A percentile compares a stretch with the other conserved stretches of the same genome.
These are phyloP conservation scores for Lichtheimia hyalospora DNA, from an alignment of 371 early-diverging fungal species.

Conservation along the genomic window DNA sequence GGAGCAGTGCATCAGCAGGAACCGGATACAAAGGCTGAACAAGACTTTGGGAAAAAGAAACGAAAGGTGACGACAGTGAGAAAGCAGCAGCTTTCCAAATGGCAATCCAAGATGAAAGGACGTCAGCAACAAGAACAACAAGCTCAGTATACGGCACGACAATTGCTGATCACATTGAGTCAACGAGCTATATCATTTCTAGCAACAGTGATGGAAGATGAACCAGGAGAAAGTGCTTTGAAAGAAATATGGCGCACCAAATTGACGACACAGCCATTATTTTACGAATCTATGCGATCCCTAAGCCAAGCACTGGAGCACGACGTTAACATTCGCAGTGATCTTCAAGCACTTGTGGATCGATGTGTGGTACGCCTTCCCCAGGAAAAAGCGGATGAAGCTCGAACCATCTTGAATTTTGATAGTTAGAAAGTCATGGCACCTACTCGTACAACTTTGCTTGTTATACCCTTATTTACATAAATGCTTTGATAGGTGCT, in stretches of 20 bases:
- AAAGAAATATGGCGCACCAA: constrained; percentile 17
- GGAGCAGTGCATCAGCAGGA: neutral
- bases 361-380: too few relatives aligned
- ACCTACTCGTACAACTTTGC: too few relatives aligned
- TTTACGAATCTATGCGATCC: constrained; percentile 26
- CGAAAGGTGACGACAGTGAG: neutral
- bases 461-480: too few relatives aligned
- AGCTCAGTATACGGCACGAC: neutral
- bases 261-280: constrained; percentile 15
- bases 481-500: too few relatives aligned
- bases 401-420: neutral
- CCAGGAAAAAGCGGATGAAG: neutral
- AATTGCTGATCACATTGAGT: neutral
- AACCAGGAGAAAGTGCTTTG: neutral
- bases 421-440: too few relatives aligned
- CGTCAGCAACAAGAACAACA: constrained; percentile 1
- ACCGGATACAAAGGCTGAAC: neutral
- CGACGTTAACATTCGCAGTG: neutral
- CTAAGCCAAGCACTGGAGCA: constrained; percentile 8
- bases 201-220: neutral
- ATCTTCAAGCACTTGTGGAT: neutral
- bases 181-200: neutral
- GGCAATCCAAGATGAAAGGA: neutral
- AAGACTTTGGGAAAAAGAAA: neutral
- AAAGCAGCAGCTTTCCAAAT: neutral